A percentile compares a stretch with the other conserved stretches of the same genome.
These are phyloP conservation scores for Warburgia ugandensis DNA, from an alignment of 164 flowering plant species.

Conservation along the genomic window DNA sequence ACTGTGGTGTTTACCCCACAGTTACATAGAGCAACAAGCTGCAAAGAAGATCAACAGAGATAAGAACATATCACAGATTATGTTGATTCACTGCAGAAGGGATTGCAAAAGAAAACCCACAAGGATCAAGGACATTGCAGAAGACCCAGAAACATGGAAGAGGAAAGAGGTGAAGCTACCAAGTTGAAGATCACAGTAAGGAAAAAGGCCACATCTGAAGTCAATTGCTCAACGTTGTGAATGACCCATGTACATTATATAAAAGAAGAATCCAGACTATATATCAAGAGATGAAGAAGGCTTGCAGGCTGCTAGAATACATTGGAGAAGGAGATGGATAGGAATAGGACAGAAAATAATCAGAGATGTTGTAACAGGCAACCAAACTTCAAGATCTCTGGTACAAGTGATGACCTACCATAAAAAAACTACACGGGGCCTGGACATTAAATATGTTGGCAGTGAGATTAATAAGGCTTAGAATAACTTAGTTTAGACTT, in stretches of 20 bases:
- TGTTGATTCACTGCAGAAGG: background rate
- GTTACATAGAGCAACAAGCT: background rate
- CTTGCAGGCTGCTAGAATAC: background rate
- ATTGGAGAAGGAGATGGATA: background rate
- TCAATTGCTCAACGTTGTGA: background rate
- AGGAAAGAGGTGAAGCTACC: background rate
- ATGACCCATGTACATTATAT: background rate
- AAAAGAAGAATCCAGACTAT: background rate
- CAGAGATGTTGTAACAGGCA: constrained; percentile 1
- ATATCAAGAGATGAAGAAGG: constrained; percentile 1
- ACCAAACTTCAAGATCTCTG: constrained; percentile 4
- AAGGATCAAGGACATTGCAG: background rate
- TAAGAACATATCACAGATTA: background rate
- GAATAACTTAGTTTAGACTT: background rate
- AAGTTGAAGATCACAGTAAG: background rate
- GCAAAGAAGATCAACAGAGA: background rate
- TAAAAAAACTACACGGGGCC: background rate
- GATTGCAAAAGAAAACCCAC: background rate
- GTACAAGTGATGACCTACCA: constrained; percentile 3
- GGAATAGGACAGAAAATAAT: constrained; percentile 4
- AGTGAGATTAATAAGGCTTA: background rate
- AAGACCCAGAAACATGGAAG: background rate
- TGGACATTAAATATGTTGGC: background rate
- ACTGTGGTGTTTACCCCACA: background rate
- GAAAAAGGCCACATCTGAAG: constrained; percentile 5